These are phyloP conservation scores for Naganishia randhawae DNA, from an alignment of 768 basidiomycete genomes.

Conservation along the genomic window DNA sequence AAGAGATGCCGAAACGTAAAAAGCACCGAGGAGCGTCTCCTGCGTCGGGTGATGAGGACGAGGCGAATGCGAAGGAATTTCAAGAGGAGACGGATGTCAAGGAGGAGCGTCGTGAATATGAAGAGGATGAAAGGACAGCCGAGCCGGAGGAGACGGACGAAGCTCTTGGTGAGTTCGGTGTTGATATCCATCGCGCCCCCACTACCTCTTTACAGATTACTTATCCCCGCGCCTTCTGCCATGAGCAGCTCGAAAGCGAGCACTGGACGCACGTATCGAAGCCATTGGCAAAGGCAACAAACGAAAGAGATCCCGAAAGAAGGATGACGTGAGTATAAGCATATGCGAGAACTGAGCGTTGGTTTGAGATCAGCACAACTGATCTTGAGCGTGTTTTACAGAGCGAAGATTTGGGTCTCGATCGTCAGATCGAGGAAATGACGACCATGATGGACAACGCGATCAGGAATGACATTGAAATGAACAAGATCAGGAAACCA, in stretches of 20 bases:
- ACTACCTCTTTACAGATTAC: background rate
- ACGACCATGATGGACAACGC: slow-evolving; percentile 69
- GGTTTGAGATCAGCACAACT: background rate
- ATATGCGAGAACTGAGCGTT: background rate
- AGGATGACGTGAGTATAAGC: slow-evolving; percentile 60
- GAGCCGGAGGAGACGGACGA: slow-evolving; percentile 60
- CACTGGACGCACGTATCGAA: slow-evolving; percentile 78
- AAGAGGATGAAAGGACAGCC: slow-evolving; percentile 54
- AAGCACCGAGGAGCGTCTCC: slow-evolving; percentile 32
- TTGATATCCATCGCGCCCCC: background rate
- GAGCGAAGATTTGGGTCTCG: slow-evolving; percentile 23
- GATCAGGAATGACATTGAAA: slow-evolving; percentile 75
- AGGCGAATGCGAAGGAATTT: slow-evolving; percentile 39
- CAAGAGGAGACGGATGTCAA: slow-evolving; percentile 52
- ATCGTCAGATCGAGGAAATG: slow-evolving; percentile 31
- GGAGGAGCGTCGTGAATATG: slow-evolving; percentile 56
- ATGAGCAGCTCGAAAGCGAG: slow-evolving; percentile 66
- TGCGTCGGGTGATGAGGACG: slow-evolving; percentile 47
- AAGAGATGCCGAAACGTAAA: slow-evolving; percentile 49
- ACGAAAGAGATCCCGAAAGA: slow-evolving; percentile 61
- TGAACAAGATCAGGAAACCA: slow-evolving; percentile 74
- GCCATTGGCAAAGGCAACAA: slow-evolving; percentile 67
- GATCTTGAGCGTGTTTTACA: background rate
- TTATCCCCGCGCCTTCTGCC: slow-evolving; percentile 17
- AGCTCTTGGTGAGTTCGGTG: slow-evolving; percentile 36